phyloP scores from a whole-genome alignment of 192 early-diverging fungal species.

The Chytriomyces confervae region DNA sequence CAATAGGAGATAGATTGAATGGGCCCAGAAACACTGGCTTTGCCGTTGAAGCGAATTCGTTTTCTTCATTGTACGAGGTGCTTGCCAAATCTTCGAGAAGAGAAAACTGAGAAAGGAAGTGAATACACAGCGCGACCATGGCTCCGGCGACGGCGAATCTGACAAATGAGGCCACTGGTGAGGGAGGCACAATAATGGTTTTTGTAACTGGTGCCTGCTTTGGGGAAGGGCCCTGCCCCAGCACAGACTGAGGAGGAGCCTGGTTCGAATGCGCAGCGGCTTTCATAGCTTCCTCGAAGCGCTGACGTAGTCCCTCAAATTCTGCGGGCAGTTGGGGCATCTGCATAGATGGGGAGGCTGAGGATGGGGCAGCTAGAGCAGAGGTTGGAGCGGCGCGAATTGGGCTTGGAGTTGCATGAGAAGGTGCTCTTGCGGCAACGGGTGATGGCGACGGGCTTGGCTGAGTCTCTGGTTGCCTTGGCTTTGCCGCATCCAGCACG shows the following conservation, averaged over 20 bases:
- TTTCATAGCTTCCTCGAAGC: not conserved
- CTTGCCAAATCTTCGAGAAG: not conserved
- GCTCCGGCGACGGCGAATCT: not conserved
- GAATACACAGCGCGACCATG: conserved; percentile 1
- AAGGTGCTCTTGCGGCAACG: not conserved
- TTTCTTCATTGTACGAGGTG: not conserved
- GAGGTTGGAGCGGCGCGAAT: not conserved
- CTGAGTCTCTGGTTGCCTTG: not conserved
- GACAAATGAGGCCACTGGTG: not conserved
- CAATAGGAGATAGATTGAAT: conserved; percentile 7
- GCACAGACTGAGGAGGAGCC: not conserved
- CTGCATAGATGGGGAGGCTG: not conserved
- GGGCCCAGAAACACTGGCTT: conserved; percentile 4
- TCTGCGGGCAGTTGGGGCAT: not conserved
- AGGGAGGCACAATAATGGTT: not conserved
- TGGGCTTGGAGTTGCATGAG: not conserved
- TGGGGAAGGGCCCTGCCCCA: not conserved
- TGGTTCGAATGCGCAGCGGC: not conserved
- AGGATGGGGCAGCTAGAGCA: not conserved
- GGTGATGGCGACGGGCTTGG: not conserved
- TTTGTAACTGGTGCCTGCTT: not conserved
- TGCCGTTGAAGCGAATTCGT: not conserved
- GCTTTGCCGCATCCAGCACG: not conserved
- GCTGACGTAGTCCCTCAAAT: not conserved
- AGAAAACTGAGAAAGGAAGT: conserved; percentile 15